Evolutionary conservation across 805 yeast species (phyloP), one percentile per base, ranked within the genome.

Genomic region (Candida koratica): DNA sequence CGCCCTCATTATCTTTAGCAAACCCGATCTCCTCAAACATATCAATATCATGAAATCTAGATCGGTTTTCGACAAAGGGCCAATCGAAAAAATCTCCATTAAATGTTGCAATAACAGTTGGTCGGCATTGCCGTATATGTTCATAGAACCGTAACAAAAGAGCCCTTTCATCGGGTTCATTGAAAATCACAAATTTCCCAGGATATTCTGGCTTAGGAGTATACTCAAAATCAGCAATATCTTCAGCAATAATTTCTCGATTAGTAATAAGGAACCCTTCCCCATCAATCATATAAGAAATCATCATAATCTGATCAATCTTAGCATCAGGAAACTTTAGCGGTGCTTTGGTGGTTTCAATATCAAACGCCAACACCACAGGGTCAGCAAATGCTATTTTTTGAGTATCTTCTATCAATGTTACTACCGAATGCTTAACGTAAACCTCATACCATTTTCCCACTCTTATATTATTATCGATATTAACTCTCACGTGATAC

Each of bases 81-180:
- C 98, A 93, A 68, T 93, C 99, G 62, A 93, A 93, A 54, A 89
- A 90, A 56, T 93, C 99, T 70, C 99, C 99, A 62, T 93, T 93
- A 52, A 86, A 93, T 0, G 98, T 93, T 1, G 96, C 95, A 37
- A 94, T 93, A n/a, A 93, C 95, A 0, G 97, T 90, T 1, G 99
- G 98, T 47, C 76, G 72, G 3, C 73, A 84, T 28, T 93, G 97
- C 44, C 88, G 67, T 16, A 93, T 75, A 55, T 93, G 98, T 48
- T 85, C 96, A 56, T 86, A 94, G 53, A 94, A 93, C 39, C 85
- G 66, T 36, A 71, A 66, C 20, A 93, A 58, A 5, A 88, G 63
- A 4, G 78, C 84, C 46, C 79, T 76, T 60, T 93, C 99, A 53
- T 85, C 82, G 0, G 75, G 70, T 56, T 90, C 98, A 56, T 93